A percentile compares a stretch with the other conserved stretches of the same genome.
phyloP scores from a whole-genome alignment of 192 early-diverging fungal species.

The Phycomyces nitens region DNA sequence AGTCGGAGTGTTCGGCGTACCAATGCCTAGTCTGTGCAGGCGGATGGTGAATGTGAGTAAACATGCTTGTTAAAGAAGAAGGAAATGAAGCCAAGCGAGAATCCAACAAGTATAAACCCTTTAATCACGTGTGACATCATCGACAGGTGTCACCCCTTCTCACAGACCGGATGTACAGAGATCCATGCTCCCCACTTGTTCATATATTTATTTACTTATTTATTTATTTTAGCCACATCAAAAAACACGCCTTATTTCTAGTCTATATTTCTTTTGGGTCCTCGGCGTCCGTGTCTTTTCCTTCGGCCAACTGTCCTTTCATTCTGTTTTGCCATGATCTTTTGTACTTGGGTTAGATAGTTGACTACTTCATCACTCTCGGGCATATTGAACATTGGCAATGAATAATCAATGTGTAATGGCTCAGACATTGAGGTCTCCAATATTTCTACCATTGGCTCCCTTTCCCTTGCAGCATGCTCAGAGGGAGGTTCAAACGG shows the following conservation, averaged over 20 bases:
- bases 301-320: neutral
- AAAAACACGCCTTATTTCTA: no score
- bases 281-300: neutral
- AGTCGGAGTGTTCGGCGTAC: neutral
- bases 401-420: neutral
- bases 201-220: no score
- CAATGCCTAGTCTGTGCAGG: neutral
- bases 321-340: neutral
- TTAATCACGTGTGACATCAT: neutral
- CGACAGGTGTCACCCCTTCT: neutral
- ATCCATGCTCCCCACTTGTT: no score
- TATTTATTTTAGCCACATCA: no score
- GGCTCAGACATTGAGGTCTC: neutral
- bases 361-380: constrained; percentile 12
- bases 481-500: constrained; percentile 38
- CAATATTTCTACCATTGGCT: neutral
- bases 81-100: neutral
- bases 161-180: no score
- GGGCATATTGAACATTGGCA: constrained; percentile 17
- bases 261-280: neutral
- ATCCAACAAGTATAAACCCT: neutral
- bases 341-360: constrained; percentile 1
- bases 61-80: constrained; percentile 1
- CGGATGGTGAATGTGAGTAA: constrained; percentile 3
- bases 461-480: constrained; percentile 5